Base-by-base conservation (phyloP, 225 moss, liverwort and hornwort genomes). In the Pseudoscleropodium purum region DNA sequence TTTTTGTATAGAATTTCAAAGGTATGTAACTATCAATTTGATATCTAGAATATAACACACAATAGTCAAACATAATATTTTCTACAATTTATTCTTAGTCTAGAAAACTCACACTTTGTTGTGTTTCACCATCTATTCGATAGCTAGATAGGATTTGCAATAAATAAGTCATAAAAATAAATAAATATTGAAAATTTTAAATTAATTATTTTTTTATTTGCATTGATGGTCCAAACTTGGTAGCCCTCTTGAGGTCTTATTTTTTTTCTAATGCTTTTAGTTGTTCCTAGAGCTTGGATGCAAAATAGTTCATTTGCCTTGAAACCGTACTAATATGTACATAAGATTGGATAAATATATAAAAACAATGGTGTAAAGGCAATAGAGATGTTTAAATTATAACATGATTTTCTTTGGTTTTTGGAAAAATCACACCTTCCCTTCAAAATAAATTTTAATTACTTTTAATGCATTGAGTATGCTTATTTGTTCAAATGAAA, bases 301-400 rank as follows among this genome's bases (percentile, higher is more conserved):
- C 1, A 3, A 30, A 34, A 17, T 18, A 66, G 1, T 66, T 67
- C 3, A 67, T 18, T 72, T 72, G 2, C 9, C 9, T 26, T 26
- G 9, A 72, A 5, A 26, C 0, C 0, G 0, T 27, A 72, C 2
- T 70, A 15, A 15, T 72, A 8, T 39, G 2, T 39, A 72, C 15
- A 39, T 9, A 0, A 72, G 1, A 72, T 15, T 41, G 2, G 26
- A 2, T 72, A 72, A 5, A 15, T 43, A 73, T 29, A 0, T 73
- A 27, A 73, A 43, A 9, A 16, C 0, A 0, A 73, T 43, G 9
- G 27, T 27, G 5, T 1, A 73, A 73, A 2, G 15, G 15, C 0
- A 2, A 1, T 10, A 27, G 16, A 2, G 13, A 27, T 72, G 43
- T 72, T 27, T 2, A 43, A 41, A 43, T 9, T 43, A 41, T 41